phyloP scores from a whole-genome alignment of 345 rosid species.

The Hevea brasiliensis region DNA sequence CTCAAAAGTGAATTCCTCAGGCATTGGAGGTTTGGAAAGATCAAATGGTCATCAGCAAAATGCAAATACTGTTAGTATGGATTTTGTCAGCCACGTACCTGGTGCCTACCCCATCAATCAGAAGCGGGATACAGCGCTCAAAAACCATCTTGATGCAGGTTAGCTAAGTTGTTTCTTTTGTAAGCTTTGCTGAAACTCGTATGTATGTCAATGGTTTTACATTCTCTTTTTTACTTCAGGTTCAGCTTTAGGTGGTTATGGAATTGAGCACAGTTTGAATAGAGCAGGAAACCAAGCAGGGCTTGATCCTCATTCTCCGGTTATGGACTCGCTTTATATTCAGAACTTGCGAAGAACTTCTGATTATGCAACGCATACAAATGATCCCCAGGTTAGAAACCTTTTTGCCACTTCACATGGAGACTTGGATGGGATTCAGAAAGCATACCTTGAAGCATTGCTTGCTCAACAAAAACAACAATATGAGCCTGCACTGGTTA shows the following conservation, averaged over 20 bases:
- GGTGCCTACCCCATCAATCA: conserved; percentile 50
- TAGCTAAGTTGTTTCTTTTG: conserved; percentile 20
- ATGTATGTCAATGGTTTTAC: neutral
- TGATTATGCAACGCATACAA: conserved; percentile 34
- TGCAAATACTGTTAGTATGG: conserved; percentile 41
- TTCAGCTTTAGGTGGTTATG: conserved; percentile 44
- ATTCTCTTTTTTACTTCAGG: conserved; percentile 32
- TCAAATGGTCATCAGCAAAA: conserved; percentile 43
- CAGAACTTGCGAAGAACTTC: conserved; percentile 55
- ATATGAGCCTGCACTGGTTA: conserved; percentile 45
- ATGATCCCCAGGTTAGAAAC: conserved; percentile 48
- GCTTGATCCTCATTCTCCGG: conserved; percentile 46
- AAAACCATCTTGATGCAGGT: conserved; percentile 57
- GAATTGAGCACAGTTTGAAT: conserved; percentile 41
- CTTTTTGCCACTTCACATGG: conserved; percentile 39
- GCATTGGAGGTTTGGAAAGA: conserved; percentile 51
- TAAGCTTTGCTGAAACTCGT: neutral
- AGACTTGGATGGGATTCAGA: conserved; percentile 47
- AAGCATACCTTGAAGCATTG: conserved; percentile 62
- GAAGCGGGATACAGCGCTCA: conserved; percentile 43
- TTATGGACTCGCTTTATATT: conserved; percentile 46
- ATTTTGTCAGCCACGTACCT: conserved; percentile 34
- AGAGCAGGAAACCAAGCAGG: conserved; percentile 52
- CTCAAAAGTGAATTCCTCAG: conserved; percentile 38
- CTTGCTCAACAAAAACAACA: conserved; percentile 74